A percentile compares a stretch with the other conserved stretches of the same genome.
phyloP scores from a whole-genome alignment of 441 rosid genomes.

The Bruguiera hainesii region DNA sequence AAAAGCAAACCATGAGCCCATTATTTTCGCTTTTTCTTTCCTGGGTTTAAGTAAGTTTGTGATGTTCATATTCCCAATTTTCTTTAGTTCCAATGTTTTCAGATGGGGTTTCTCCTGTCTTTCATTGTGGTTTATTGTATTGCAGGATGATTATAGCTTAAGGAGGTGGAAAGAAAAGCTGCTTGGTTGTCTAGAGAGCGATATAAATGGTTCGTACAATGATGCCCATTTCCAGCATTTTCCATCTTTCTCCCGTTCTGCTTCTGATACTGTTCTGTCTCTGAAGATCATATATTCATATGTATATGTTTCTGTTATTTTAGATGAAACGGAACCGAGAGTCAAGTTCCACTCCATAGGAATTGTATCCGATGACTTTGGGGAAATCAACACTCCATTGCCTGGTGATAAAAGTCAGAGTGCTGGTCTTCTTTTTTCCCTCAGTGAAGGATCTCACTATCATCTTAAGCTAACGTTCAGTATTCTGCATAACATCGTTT shows the following conservation, averaged over 20 bases:
- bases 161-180: slow-evolving; percentile 63
- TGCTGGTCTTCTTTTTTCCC: slow-evolving; percentile 33
- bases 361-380: slow-evolving; percentile 43
- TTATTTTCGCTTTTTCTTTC: not conserved
- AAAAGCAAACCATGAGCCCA: not conserved
- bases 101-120: not conserved
- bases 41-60: not conserved
- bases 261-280: not conserved
- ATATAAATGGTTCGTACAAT: slow-evolving; percentile 38
- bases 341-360: slow-evolving; percentile 53
- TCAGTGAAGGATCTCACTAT: slow-evolving; percentile 51
- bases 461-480: slow-evolving; percentile 47
- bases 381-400: slow-evolving; percentile 39
- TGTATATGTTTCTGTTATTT: slow-evolving; percentile 7
- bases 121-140: not conserved
- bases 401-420: slow-evolving; percentile 30
- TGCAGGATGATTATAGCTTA: slow-evolving; percentile 65
- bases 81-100: not conserved
- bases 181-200: slow-evolving; percentile 46
- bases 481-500: slow-evolving; percentile 79
- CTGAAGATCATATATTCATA: not conserved
- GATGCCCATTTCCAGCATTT: not conserved
- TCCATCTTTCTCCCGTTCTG: not conserved
- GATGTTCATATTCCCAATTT: not conserved
- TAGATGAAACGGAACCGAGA: slow-evolving; percentile 53